A percentile compares a stretch with the other conserved stretches of the same genome.
These are phyloP conservation scores for Phaeophleospora eucalypticola DNA, from an alignment of 2,329 filamentous ascomycete species.

Conservation along the genomic window DNA sequence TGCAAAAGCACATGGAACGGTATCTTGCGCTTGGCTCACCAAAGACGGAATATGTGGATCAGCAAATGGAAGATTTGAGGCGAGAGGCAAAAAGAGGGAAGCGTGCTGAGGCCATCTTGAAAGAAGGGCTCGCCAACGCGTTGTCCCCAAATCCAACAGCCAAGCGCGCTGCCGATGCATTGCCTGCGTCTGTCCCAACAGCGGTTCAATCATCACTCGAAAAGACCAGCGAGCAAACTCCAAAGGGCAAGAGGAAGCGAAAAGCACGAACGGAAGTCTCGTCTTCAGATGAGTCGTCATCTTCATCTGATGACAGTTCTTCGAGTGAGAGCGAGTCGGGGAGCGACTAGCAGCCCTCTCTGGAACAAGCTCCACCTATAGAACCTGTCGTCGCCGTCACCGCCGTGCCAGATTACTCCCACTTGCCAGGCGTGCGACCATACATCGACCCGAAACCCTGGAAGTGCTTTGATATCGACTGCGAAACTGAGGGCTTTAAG, in stretches of 20 bases:
- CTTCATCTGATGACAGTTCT: constrained; percentile 10
- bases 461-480: neutral
- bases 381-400: neutral
- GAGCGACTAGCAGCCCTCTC: constrained; percentile 4
- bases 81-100: constrained; percentile 27
- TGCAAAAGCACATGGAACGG: constrained; percentile 31
- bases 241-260: constrained; percentile 22
- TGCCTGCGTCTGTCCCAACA: constrained; percentile 1
- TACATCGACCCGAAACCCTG: neutral
- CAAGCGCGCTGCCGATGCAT: neutral
- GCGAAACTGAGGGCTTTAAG: neutral
- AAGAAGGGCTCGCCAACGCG: neutral
- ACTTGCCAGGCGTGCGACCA: neutral
- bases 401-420: neutral
- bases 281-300: constrained; percentile 21
- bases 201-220: neutral
- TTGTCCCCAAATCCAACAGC: neutral
- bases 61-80: constrained; percentile 33
- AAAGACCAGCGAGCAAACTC: constrained; percentile 10
- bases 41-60: constrained; percentile 32
- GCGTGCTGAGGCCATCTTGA: constrained; percentile 23
- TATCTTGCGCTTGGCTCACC: constrained; percentile 22
- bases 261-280: constrained; percentile 33
- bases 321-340: constrained; percentile 12
- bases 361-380: neutral